Percentiles rank a stretch among this genome's conserved stretches.
phyloP scores from a whole-genome alignment of 2,329 filamentous ascomycete genomes.

The Venturia asperata region DNA sequence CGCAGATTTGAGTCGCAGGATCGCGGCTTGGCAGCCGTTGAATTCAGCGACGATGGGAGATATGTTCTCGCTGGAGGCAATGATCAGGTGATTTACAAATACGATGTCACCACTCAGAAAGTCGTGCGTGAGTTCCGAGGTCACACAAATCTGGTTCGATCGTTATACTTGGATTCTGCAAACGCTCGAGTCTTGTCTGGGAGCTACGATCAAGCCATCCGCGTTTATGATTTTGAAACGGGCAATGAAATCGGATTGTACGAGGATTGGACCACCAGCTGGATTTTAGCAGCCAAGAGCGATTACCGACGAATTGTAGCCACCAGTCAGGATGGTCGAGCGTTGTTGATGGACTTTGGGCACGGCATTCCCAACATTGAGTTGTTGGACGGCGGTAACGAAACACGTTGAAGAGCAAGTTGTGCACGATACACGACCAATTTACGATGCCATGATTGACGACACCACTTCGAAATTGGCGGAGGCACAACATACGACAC shows the following conservation, averaged over 20 bases:
- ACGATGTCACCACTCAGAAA: constrained; percentile 85
- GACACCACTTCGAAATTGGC: not conserved
- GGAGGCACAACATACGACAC: not conserved
- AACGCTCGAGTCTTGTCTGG: constrained; percentile 83
- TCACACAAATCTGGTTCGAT: constrained; percentile 80
- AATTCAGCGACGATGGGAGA: constrained; percentile 91
- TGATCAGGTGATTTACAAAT: constrained; percentile 91
- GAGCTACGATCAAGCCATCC: constrained; percentile 92
- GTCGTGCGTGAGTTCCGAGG: constrained; percentile 74
- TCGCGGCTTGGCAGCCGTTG: constrained; percentile 88
- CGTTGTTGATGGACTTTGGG: constrained; percentile 90
- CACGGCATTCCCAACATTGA: constrained; percentile 49
- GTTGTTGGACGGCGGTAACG: constrained; percentile 31
- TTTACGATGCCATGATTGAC: constrained; percentile 6
- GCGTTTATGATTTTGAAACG: constrained; percentile 81
- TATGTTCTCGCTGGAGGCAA: constrained; percentile 92
- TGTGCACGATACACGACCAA: not conserved
- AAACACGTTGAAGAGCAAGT: not conserved
- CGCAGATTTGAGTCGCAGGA: constrained; percentile 87
- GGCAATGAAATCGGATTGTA: constrained; percentile 75
- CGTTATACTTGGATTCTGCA: constrained; percentile 79
- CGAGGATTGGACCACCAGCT: constrained; percentile 91
- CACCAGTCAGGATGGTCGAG: constrained; percentile 88
- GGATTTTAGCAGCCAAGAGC: constrained; percentile 93
- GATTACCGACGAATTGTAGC: constrained; percentile 93